Evolutionary conservation across 768 basidiomycete genomes (phyloP), one percentile per base, ranked within the genome.

Genomic region (Tephrocybe sp.): DNA sequence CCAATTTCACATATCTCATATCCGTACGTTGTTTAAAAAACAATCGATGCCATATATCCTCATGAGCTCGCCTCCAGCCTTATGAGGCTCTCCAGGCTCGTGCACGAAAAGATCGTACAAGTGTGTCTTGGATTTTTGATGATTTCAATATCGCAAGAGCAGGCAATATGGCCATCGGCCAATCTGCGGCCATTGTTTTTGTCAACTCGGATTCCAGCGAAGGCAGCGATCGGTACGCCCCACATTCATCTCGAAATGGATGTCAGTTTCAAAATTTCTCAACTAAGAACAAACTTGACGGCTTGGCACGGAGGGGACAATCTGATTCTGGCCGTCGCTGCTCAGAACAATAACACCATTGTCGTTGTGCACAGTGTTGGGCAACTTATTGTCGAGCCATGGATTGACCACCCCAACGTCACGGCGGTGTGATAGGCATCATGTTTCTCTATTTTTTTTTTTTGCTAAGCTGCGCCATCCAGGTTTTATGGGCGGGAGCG

Each of bases 311-410:
- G 57, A 47, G 76, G 78, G 26, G 78, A n/a, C n/a, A n/a, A n/a
- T n/a, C n/a, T n/a, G n/a, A n/a, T 82, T 47, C 71, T 83, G 8
- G 63, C 71, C 32, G 82, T 82, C 12, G 84, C 86, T 2, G 65
- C 67, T 21, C 69, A 68, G n/a, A 83, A 82, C 58, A 64, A 72
- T 21, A 77, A 80, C 57, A 85, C 83, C 1, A 69, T 90, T 28
- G 86, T 89, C 30, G 77, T 88, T 9, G 73, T 87, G 4, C 82
- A 89, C 60, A 74, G 77, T 7, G 84, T 86, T 38, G 86, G 86
- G 0, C 76, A 80, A 0, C 77, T 84, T 42, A 70, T 71, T 25
- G 68, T 78, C 68, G 79, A 85, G 63, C 54, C 74, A 18, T 84
- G 83, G 80, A 77, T 81, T 34, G 72, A 74, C 44, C 70, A 84